Evolutionary conservation across 192 early-diverging fungal genomes (phyloP).

Genomic region (Funneliformis geosporum): DNA sequence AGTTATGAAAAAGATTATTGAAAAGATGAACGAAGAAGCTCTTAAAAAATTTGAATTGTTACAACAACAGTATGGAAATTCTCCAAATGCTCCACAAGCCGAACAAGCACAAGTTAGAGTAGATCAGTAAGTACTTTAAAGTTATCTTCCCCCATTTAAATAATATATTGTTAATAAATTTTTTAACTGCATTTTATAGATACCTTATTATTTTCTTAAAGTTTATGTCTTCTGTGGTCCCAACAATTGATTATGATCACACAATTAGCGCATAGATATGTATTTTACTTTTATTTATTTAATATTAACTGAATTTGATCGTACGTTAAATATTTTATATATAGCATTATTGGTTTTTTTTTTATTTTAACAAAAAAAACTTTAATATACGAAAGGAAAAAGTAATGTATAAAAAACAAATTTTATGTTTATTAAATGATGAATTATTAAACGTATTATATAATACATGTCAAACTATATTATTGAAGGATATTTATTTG

Average conservation of each 20-base stretch:
- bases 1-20: conserved; percentile 96
- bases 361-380: too few relatives aligned
- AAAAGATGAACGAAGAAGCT: conserved; percentile 69
- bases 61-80: neutral
- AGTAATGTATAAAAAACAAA: too few relatives aligned
- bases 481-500: too few relatives aligned
- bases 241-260: conserved; percentile 98
- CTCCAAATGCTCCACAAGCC: conserved; percentile 9
- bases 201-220: conserved; percentile 95
- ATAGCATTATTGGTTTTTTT: too few relatives aligned
- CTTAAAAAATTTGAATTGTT: conserved; percentile 58
- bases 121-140: conserved; percentile 72
- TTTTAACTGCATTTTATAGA: conserved; percentile 32
- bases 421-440: too few relatives aligned
- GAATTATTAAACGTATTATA: too few relatives aligned
- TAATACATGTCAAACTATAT: too few relatives aligned
- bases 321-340: too few relatives aligned
- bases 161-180: too few relatives aligned
- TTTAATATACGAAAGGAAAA: too few relatives aligned
- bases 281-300: too few relatives aligned
- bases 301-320: too few relatives aligned
- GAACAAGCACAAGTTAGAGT: conserved; percentile 66
- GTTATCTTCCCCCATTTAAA: neutral
- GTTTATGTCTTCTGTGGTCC: conserved; percentile 95
- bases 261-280: conserved; percentile 71